Evolutionary conservation across 768 basidiomycete genomes (phyloP), one percentile per base, ranked within the genome.

Genomic region (Boletellus sp.): DNA sequence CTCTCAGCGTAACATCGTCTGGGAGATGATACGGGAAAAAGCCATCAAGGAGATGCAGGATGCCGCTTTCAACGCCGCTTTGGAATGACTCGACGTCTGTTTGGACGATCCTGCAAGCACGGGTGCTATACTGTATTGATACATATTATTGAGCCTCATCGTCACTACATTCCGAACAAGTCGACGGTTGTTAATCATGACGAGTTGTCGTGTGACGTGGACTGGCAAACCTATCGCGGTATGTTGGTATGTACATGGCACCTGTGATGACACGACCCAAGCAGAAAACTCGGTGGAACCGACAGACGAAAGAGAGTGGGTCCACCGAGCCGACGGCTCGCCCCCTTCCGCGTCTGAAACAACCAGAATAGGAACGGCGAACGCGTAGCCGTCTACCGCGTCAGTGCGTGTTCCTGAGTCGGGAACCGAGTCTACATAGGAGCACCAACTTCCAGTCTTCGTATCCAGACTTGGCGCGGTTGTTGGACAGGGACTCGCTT

Each of bases 1-100:
- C 47, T 77, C 78, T 2, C 87, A 90, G 62, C 74, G 90, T 47
- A 77, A 85, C 61, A 73, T 76, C 10, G 76, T 93, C 17, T 94
- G 91, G 91, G 78, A 82, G 50, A 67, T 83, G 63, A 84, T 90
- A 45, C 79, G 90, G 50, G 80, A 84, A 65, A 77, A 79, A 50
- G 87, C 88, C 12, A 71, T 91, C 19, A 78, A 79, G 54, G 89
- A 92, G 63, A 69, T 93, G 62, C 84, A 85, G 57, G 85, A 85
- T 31, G 77, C 74, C 7, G 85, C 84, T 15, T 62, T 68, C 31
- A 68, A 64, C n/a, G 66, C 62, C 10, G 52, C 61, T 20, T 46
- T 66, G 39, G 66, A 70, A 33, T 68, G 50, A 63, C 33, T 15
- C 19, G 33, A 17, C 26, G 32, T 19, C 41, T 13, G 20, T 31